Conservation (phyloP, 306 rosid species). For the Psophocarpus tetragonolobus region DNA sequence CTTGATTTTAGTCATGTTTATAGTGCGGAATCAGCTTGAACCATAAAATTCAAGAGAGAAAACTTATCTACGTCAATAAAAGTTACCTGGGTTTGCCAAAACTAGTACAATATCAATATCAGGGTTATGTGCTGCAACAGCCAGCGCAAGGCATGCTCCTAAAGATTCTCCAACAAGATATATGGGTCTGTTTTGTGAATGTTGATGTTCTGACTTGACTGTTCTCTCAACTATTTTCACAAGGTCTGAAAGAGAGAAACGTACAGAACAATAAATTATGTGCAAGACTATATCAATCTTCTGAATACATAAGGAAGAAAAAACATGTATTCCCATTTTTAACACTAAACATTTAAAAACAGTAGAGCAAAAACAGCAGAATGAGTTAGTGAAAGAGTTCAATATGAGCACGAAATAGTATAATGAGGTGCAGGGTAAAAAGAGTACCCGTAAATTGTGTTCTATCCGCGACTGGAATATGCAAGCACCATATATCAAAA, state of each 20-base stretch:
- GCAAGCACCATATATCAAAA: slow-evolving; percentile 88
- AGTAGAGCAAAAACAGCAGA: slow-evolving; percentile 14
- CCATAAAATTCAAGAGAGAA: background rate
- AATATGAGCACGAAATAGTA: background rate
- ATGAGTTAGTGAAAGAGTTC: background rate
- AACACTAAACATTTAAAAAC: slow-evolving; percentile 5
- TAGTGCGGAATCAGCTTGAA: background rate
- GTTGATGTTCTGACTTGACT: slow-evolving; percentile 52
- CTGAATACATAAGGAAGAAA: background rate
- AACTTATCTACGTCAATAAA: background rate
- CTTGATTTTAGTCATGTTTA: background rate
- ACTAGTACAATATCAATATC: slow-evolving; percentile 80
- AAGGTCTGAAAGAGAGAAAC: slow-evolving; percentile 53
- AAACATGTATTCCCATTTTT: slow-evolving; percentile 15
- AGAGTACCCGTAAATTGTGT: slow-evolving; percentile 67
- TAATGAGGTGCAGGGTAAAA: background rate
- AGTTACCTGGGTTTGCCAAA: slow-evolving; percentile 81
- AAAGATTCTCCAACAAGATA: slow-evolving; percentile 86
- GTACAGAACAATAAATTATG: slow-evolving; percentile 14
- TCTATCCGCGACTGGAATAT: slow-evolving; percentile 77
- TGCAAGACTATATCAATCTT: slow-evolving; percentile 11
- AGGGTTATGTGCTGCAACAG: slow-evolving; percentile 80
- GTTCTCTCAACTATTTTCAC: slow-evolving; percentile 74
- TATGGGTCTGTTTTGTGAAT: slow-evolving; percentile 71
- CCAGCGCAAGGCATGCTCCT: slow-evolving; percentile 87